phyloP scores from a whole-genome alignment of 495 filamentous ascomycete species.

The Sphaerosporella brunnea region DNA sequence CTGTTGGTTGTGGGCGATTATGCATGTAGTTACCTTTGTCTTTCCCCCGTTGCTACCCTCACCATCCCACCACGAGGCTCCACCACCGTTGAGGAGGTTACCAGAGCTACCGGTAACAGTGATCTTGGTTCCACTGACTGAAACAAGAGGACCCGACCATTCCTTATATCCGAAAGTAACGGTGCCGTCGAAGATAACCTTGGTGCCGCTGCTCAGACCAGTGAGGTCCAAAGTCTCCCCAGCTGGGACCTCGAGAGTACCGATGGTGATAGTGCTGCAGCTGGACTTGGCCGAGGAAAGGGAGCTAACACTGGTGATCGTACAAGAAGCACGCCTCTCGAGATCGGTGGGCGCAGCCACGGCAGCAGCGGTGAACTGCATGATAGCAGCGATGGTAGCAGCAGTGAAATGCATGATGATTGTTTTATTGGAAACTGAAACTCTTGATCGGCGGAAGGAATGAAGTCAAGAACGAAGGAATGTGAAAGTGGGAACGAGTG shows the following conservation, averaged over 20 bases:
- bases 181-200: conserved; percentile 35
- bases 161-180: conserved; percentile 22
- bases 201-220: conserved; percentile 30
- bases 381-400: not conserved
- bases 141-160: conserved; percentile 35
- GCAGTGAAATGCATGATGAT: not conserved
- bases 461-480: not conserved
- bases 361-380: not conserved
- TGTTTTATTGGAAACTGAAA: not conserved
- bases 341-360: not conserved
- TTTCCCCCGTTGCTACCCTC: conserved; percentile 35
- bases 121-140: conserved; percentile 33
- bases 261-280: conserved; percentile 32
- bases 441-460: not conserved
- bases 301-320: conserved; percentile 27
- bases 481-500: not conserved
- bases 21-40: conserved; percentile 28
- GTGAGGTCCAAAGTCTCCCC: conserved; percentile 34
- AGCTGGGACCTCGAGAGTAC: conserved; percentile 32
- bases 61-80: conserved; percentile 37
- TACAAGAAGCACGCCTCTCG: conserved; percentile 26
- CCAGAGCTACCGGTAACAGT: conserved; percentile 32
- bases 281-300: conserved; percentile 29
- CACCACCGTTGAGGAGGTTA: conserved; percentile 32
- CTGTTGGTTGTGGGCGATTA: not conserved